phyloP scores from a whole-genome alignment of 2,329 filamentous ascomycete species.

The Neopestalotiopsis clavispora region DNA sequence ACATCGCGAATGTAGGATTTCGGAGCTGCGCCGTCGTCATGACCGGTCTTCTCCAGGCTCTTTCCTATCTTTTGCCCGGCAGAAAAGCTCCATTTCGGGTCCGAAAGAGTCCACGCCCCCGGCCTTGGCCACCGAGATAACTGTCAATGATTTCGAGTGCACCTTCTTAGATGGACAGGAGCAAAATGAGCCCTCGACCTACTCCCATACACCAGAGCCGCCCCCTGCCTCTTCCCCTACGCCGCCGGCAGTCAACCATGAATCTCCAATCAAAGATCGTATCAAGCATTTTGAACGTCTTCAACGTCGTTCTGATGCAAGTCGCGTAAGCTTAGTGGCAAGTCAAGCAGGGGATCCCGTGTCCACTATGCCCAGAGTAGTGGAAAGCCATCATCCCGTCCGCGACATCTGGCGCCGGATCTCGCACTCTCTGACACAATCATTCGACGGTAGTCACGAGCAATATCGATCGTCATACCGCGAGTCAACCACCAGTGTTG shows the following conservation, averaged over 20 bases:
- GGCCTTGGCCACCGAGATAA: conserved; percentile 34
- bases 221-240: neutral
- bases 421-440: conserved; percentile 30
- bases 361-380: neutral
- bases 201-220: no score
- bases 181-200: neutral
- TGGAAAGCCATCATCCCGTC: conserved; percentile 1
- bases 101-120: conserved; percentile 24
- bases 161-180: conserved; percentile 26
- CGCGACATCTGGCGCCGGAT: conserved; percentile 34
- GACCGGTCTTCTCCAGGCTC: conserved; percentile 30
- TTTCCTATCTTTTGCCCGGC: conserved; percentile 18
- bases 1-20: conserved; percentile 28
- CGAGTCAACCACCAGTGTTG: conserved; percentile 13
- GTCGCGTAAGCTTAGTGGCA: neutral
- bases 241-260: conserved; percentile 11
- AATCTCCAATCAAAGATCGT: conserved; percentile 34
- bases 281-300: conserved; percentile 36
- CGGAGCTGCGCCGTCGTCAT: conserved; percentile 33
- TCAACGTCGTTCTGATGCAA: conserved; percentile 16
- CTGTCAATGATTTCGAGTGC: conserved; percentile 33
- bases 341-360: neutral
- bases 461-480: neutral
- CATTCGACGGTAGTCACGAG: conserved; percentile 24
- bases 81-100: conserved; percentile 9